Evolutionary conservation across 2,329 filamentous ascomycete species (phyloP), one percentile per base, ranked within the genome.

Genomic region (Talaromyces sp.): DNA sequence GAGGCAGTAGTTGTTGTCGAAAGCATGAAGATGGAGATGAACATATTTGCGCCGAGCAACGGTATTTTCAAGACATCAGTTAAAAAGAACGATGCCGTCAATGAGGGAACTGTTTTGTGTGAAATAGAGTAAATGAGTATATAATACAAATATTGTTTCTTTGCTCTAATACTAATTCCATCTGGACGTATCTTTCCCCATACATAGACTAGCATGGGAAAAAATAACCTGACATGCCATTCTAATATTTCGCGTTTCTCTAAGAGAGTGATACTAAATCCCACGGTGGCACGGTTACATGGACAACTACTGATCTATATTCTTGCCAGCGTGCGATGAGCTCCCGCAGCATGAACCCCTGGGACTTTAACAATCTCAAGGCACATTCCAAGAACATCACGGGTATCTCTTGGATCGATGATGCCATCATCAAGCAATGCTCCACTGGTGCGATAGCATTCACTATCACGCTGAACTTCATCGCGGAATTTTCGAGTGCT

Each of bases 21-120:
- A 68, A 78, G 77, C 53, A 80, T 80, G 77, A 80, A 75, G 67
- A 76, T 75, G 73, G 74, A 75, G 62, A 71, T 75, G 32, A 74
- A 64, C 21, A 73, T 76, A 32, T 59, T 64, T 13, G 68, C 67
- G 5, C 58, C 66, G 1, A 65, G 59, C 3, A 64, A 62, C 3
- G 73, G 73, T 13, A 68, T 64, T 54, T 72, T 75, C 49, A 58
- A 65, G 17, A 69, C 65, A 0, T 61, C 56, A 1, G 68, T 68
- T 63, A 71, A 68, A 59, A 60, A 66, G 17, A 71, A 71, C 1
- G 70, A 71, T 64, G 70, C 71, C 1, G 71, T 75, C 2, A 69
- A 71, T 17, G 73, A 75, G 43, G 73, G 71, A 1, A 65, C 63
- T 53, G 63, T 72, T 41, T 62, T 75, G 51, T 73, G 68, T 31